These are phyloP conservation scores for Thielaviopsis euricoi DNA, from an alignment of 2,329 filamentous ascomycete species.

Conservation along the genomic window DNA sequence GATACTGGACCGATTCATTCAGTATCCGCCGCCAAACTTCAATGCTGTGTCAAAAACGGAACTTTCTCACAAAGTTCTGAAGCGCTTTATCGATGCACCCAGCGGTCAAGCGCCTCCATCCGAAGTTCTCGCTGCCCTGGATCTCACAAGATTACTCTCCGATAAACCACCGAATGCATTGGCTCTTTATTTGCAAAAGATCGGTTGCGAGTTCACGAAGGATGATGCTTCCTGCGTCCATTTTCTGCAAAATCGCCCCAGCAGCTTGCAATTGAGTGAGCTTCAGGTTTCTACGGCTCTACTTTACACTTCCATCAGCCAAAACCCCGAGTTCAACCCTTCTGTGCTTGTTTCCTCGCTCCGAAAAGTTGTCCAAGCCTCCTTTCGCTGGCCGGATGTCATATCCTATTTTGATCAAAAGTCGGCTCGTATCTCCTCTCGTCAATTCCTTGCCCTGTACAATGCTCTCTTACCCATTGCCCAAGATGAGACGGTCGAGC, in stretches of 20 bases:
- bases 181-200: slow-evolving; percentile 53
- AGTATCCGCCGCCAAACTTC: slow-evolving; percentile 75
- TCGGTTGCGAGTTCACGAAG: slow-evolving; percentile 57
- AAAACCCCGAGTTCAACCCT: slow-evolving; percentile 35
- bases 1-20: slow-evolving; percentile 72
- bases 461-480: slow-evolving; percentile 61
- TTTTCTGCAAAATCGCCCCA: slow-evolving; percentile 36
- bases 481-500: slow-evolving; percentile 32
- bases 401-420: slow-evolving; percentile 68
- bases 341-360: slow-evolving; percentile 43
- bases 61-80: slow-evolving; percentile 46
- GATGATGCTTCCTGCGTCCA: slow-evolving; percentile 50
- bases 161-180: slow-evolving; percentile 40
- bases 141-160: slow-evolving; percentile 49
- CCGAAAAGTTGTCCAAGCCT: slow-evolving; percentile 41
- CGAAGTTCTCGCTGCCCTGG: slow-evolving; percentile 53
- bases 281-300: slow-evolving; percentile 71
- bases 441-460: slow-evolving; percentile 71
- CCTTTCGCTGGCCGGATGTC: slow-evolving; percentile 56
- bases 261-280: slow-evolving; percentile 50
- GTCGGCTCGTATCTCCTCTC: slow-evolving; percentile 55
- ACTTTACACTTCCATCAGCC: slow-evolving; percentile 46
- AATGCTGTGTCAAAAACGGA: slow-evolving; percentile 59
- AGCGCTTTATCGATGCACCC: slow-evolving; percentile 47
- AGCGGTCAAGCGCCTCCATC: slow-evolving; percentile 37